A percentile compares a stretch with the other conserved stretches of the same genome.
These are phyloP conservation scores for Dissophora globulifera DNA, from an alignment of 192 early-diverging fungal genomes.

Conservation along the genomic window DNA sequence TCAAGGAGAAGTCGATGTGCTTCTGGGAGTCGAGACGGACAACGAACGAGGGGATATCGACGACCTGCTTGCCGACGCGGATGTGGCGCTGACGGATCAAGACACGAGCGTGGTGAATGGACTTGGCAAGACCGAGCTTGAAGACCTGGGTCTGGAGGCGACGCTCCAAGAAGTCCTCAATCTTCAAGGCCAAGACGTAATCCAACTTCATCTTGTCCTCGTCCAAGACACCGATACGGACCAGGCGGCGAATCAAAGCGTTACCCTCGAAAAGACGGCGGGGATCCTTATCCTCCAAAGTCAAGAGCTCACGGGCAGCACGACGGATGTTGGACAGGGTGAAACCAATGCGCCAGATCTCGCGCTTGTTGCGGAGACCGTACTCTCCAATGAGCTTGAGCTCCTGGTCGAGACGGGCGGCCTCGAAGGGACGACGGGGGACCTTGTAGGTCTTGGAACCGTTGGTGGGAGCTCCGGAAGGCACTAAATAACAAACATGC, in stretches of 20 bases:
- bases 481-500: slow-evolving; percentile 40
- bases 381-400: slow-evolving; percentile 96
- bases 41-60: slow-evolving; percentile 96
- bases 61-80: slow-evolving; percentile 97
- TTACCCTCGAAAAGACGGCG: slow-evolving; percentile 99
- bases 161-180: slow-evolving; percentile 99
- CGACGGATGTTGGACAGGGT: slow-evolving; percentile 99
- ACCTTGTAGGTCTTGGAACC: slow-evolving; percentile 92
- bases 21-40: slow-evolving; percentile 79
- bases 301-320: slow-evolving; percentile 99
- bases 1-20: slow-evolving; percentile 77
- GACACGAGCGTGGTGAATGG: slow-evolving; percentile 99
- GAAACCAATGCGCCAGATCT: slow-evolving; percentile 97
- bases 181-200: slow-evolving; percentile 97
- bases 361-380: slow-evolving; percentile 99
- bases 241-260: slow-evolving; percentile 97
- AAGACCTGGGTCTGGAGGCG: slow-evolving; percentile 99
- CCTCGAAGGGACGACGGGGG: slow-evolving; percentile 95
- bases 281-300: slow-evolving; percentile 95
- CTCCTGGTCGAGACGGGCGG: slow-evolving; percentile 95
- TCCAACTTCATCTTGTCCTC: slow-evolving; percentile 98
- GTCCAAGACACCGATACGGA: slow-evolving; percentile 98
- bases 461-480: slow-evolving; percentile 59
- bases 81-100: slow-evolving; percentile 99
- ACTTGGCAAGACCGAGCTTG: slow-evolving; percentile 97